Base-by-base conservation (phyloP, 1,284 basidiomycete species). In the Heterobasidion occidentale region DNA sequence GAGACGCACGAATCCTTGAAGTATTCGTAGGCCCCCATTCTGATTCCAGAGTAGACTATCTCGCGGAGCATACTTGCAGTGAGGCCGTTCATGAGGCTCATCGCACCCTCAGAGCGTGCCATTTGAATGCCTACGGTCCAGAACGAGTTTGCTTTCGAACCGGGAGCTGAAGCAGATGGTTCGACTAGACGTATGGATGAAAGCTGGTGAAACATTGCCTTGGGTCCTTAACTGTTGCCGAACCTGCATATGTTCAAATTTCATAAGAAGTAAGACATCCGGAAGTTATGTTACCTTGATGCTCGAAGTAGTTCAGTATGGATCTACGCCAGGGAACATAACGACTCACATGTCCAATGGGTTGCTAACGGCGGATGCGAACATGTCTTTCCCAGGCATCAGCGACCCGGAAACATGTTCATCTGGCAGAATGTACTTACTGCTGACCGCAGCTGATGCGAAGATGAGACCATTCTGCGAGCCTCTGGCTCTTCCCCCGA, bases 11-110 rank as follows among this genome's bases (percentile, higher is more conserved):
- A 62, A 59, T 72, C 71, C 60, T 74, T 74, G 66, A 73, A 73
- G 56, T 64, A 68, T 58, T 74, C 72, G 59, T 74, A 74, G 17
- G 71, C 67, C 6, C 72, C 72, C 47, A 74, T 64, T 5, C 72
- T 65, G 27, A 73, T 60, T 27, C 71, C 71, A 0, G 72, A 73
- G 56, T 74, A 74, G 12, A 67, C 64, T 34, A 70, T 48, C 53
- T 74, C 72, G 12, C 72, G 68, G 27, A 71, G 61, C 67, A 72
- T 69, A 57, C 70, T 71, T 35, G 72, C 72, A 19, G 66, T 66
- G 27, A 72, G 61, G 14, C 72, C 72, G 33, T 65, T 69, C 62
- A 65, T 67, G 14, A 74, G 64, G 58, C 71, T 71, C 20, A 59
- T 20, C 1, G 64, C 51, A 52, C 72, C 72, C 59, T 74, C 72